A percentile compares a stretch with the other conserved stretches of the same genome.
Conservation (phyloP, 495 filamentous ascomycete species). For the Penicillium coffeae region DNA sequence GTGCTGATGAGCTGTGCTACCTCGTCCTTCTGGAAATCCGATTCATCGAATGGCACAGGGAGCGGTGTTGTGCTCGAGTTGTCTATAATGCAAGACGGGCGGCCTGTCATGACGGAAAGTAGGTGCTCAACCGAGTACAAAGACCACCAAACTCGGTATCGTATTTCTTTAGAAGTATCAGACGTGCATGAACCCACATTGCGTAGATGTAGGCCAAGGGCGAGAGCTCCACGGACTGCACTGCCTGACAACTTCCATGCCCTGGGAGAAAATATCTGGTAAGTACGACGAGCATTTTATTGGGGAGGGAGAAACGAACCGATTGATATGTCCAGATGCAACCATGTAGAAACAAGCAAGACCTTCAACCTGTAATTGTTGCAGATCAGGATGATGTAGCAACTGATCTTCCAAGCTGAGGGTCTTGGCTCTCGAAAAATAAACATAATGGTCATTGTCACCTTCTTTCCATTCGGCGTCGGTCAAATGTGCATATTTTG, state of each 20-base stretch:
- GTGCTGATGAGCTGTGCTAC: conserved; percentile 31
- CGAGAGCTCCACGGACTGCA: conserved; percentile 53
- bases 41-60: conserved; percentile 51
- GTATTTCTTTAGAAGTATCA: conserved; percentile 51
- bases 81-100: conserved; percentile 54
- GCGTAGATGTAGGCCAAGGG: conserved; percentile 58
- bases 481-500: conserved; percentile 47
- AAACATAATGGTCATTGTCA: conserved; percentile 50
- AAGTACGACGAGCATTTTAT: neutral
- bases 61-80: conserved; percentile 53
- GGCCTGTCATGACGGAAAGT: conserved; percentile 56
- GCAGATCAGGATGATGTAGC: conserved; percentile 50
- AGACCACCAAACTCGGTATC: conserved; percentile 60
- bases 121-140: conserved; percentile 55
- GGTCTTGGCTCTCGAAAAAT: conserved; percentile 51
- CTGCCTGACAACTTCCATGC: conserved; percentile 59
- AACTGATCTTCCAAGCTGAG: conserved; percentile 49
- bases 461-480: conserved; percentile 41
- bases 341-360: conserved; percentile 58
- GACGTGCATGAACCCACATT: conserved; percentile 47
- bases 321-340: conserved; percentile 54
- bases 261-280: conserved; percentile 25
- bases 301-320: conserved; percentile 35
- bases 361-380: conserved; percentile 56
- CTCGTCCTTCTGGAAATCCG: conserved; percentile 37